These are phyloP conservation scores for Rhodotorula sp. DNA, from an alignment of 1,284 basidiomycete species.

Conservation along the genomic window DNA sequence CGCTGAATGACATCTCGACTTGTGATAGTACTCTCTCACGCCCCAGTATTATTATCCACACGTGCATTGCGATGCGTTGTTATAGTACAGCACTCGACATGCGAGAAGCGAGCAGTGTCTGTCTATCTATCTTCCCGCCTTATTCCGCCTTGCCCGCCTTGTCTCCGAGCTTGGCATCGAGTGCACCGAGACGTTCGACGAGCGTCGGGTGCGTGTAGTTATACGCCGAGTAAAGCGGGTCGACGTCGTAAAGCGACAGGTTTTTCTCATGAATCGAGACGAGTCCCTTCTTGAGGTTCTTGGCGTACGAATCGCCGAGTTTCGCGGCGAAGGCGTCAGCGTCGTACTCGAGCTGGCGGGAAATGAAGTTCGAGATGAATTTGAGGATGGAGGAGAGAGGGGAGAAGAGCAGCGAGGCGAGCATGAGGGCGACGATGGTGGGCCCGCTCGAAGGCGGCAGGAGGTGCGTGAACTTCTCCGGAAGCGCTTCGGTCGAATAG, in stretches of 20 bases:
- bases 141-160: constrained; percentile 9
- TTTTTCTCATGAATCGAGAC: constrained; percentile 85
- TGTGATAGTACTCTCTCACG: too few relatives aligned
- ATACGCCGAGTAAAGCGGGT: constrained; percentile 73
- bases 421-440: constrained; percentile 80
- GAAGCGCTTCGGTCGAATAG: background rate
- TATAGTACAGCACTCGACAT: too few relatives aligned
- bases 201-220: constrained; percentile 90
- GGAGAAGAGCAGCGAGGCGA: constrained; percentile 81
- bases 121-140: background rate
- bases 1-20: too few relatives aligned
- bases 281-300: constrained; percentile 74
- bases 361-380: constrained; percentile 74
- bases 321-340: constrained; percentile 79
- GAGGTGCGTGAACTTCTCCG: constrained; percentile 12
- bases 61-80: too few relatives aligned
- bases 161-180: constrained; percentile 55
- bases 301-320: constrained; percentile 58
- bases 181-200: constrained; percentile 74
- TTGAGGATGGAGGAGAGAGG: constrained; percentile 76
- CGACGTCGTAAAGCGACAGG: constrained; percentile 54
- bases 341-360: constrained; percentile 81
- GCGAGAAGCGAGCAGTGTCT: background rate
- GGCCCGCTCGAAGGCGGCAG: constrained; percentile 54
- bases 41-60: too few relatives aligned